phyloP scores from a whole-genome alignment of 75 land plant genomes.

The Pinus taeda region DNA sequence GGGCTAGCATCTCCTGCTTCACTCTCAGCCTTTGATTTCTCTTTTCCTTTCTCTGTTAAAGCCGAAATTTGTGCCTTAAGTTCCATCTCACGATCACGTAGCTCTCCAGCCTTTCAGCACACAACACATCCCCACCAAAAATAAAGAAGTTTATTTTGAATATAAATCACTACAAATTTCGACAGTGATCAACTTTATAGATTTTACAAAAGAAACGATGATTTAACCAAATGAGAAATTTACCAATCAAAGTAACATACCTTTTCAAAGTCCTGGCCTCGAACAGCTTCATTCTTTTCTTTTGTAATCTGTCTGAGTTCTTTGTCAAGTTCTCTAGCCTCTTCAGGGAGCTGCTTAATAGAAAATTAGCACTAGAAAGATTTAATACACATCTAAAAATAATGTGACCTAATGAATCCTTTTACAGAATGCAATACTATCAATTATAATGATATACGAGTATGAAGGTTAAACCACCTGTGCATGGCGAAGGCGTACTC shows the following conservation, averaged over 20 bases:
- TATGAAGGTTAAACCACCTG: constrained; percentile 43
- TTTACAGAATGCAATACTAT: background rate
- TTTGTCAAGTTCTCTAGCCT: constrained; percentile 95
- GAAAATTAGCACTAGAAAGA: background rate
- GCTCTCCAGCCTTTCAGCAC: constrained; percentile 75
- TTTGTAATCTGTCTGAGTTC: constrained; percentile 90
- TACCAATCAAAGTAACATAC: constrained; percentile 18
- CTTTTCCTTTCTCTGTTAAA: constrained; percentile 76
- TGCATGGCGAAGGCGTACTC: constrained; percentile 88
- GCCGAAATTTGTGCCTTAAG: constrained; percentile 80
- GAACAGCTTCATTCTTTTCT: constrained; percentile 93
- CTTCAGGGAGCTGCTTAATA: constrained; percentile 78
- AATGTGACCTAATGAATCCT: background rate
- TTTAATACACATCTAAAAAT: background rate
- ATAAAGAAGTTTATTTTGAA: background rate
- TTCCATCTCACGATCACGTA: constrained; percentile 89
- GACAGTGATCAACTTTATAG: background rate
- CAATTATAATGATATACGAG: background rate
- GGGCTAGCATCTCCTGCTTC: constrained; percentile 78
- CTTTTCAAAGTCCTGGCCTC: constrained; percentile 94
- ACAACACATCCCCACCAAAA: background rate
- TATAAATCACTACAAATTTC: background rate
- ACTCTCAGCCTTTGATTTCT: constrained; percentile 77
- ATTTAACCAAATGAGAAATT: background rate
- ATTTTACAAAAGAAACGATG: background rate